Percentiles rank a stretch among this genome's conserved stretches.
Evolutionary conservation across 139 green algal species (phyloP).

Genomic region (Nannochloris sp.): DNA sequence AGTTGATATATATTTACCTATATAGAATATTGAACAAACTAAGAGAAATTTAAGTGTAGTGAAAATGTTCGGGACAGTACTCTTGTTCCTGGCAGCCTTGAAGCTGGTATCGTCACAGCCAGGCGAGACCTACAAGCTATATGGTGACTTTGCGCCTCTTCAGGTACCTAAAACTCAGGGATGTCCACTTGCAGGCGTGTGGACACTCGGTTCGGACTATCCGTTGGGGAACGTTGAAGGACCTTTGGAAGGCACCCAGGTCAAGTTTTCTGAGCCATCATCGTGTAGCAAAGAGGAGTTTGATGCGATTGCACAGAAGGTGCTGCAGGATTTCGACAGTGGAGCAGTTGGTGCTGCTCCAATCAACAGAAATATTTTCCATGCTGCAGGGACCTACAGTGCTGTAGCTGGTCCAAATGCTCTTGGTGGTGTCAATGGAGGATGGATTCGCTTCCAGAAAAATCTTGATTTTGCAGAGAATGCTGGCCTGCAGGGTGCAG

Average conservation of each 20-base stretch:
- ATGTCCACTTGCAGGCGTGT: not conserved
- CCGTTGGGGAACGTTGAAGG: not conserved
- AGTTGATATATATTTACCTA: no score
- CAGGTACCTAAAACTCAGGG: not conserved
- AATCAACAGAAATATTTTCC: not conserved
- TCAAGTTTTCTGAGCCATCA: not conserved
- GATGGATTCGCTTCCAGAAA: not conserved
- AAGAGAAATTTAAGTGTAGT: no score
- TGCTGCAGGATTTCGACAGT: not conserved
- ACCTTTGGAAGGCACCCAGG: not conserved
- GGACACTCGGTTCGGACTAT: not conserved
- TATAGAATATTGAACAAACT: no score
- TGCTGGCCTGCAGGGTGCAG: not conserved
- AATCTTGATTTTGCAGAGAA: constrained; percentile 5
- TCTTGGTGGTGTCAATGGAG: not conserved
- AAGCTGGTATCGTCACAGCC: not conserved
- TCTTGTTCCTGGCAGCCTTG: not conserved
- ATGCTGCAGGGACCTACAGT: not conserved
- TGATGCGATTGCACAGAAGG: not conserved
- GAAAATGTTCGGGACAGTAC: no score
- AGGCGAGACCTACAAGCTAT: not conserved
- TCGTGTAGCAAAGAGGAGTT: not conserved
- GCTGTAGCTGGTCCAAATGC: not conserved
- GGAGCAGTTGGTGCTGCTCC: not conserved
- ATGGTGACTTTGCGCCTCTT: not conserved